Conservation (phyloP, 305 asterid species). For the Solanum hybrid region DNA sequence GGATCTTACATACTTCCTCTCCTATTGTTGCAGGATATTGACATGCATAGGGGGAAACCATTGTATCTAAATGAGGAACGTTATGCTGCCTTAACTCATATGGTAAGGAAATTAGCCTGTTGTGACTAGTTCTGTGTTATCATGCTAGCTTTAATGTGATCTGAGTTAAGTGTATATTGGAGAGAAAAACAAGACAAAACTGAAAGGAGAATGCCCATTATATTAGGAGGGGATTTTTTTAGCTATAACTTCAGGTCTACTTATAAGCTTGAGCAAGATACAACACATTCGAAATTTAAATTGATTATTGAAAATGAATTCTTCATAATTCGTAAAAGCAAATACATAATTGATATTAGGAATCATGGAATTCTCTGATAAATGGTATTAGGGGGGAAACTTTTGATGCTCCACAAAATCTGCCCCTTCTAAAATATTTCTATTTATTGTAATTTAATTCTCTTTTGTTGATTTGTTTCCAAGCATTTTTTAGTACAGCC, state of each 20-base stretch:
- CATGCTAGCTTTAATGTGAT: background rate
- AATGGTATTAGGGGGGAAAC: background rate
- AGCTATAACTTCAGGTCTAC: background rate
- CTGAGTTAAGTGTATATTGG: background rate
- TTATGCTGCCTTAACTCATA: constrained; percentile 76
- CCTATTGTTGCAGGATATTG: constrained; percentile 60
- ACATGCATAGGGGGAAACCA: constrained; percentile 84
- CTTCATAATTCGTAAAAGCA: background rate
- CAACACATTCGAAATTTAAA: background rate
- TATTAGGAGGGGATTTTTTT: background rate
- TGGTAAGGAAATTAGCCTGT: constrained; percentile 35
- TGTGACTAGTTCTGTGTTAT: background rate
- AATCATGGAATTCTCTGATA: background rate
- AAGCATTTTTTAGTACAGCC: background rate
- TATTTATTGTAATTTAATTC: background rate
- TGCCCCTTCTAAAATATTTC: background rate
- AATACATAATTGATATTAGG: background rate
- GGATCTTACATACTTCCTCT: constrained; percentile 7
- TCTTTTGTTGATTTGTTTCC: background rate
- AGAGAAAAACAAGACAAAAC: background rate
- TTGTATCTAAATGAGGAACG: constrained; percentile 87
- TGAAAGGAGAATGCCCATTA: background rate
- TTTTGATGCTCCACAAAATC: background rate
- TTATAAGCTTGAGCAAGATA: background rate
- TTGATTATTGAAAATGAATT: background rate